Evolutionary conservation across 192 early-diverging fungal species (phyloP).

Genomic region (Chytriomyces sp.): DNA sequence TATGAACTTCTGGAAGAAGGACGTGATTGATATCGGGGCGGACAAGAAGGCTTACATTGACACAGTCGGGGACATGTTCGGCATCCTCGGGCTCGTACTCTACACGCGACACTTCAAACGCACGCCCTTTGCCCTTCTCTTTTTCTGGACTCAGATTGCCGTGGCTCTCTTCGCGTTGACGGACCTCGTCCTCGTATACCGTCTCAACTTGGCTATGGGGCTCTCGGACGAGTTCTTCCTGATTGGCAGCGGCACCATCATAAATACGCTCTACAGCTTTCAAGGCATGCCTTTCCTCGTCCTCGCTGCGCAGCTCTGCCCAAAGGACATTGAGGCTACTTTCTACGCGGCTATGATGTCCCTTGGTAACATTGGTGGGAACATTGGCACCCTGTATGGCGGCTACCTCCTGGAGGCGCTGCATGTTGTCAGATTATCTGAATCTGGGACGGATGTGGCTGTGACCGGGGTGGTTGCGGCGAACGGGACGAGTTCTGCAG

Average conservation of each 20-base stretch:
- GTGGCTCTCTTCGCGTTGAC: conserved; percentile 17
- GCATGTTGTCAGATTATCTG: conserved; percentile 7
- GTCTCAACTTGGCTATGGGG: conserved; percentile 18
- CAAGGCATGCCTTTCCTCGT: conserved; percentile 36
- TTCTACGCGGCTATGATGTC: conserved; percentile 35
- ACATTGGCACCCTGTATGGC: conserved; percentile 31
- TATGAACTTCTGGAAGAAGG: conserved; percentile 32
- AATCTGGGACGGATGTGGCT: background rate
- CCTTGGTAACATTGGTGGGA: conserved; percentile 29
- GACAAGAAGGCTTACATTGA: conserved; percentile 35
- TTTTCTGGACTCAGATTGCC: conserved; percentile 37
- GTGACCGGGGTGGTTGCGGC: background rate
- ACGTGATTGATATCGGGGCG: conserved; percentile 21
- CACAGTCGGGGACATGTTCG: conserved; percentile 20
- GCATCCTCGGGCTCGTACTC: conserved; percentile 20
- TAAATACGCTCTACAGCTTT: conserved; percentile 30
- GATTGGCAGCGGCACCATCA: conserved; percentile 29
- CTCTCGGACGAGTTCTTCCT: conserved; percentile 31
- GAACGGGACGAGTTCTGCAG: background rate
- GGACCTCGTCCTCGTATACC: conserved; percentile 29
- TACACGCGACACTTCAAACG: conserved; percentile 31
- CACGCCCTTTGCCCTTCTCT: conserved; percentile 17
- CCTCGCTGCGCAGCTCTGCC: conserved; percentile 35
- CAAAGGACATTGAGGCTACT: conserved; percentile 36
- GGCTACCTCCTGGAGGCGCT: conserved; percentile 26